Conservation (phyloP, 805 yeast genomes). For the Kazachstania psychrophila region DNA sequence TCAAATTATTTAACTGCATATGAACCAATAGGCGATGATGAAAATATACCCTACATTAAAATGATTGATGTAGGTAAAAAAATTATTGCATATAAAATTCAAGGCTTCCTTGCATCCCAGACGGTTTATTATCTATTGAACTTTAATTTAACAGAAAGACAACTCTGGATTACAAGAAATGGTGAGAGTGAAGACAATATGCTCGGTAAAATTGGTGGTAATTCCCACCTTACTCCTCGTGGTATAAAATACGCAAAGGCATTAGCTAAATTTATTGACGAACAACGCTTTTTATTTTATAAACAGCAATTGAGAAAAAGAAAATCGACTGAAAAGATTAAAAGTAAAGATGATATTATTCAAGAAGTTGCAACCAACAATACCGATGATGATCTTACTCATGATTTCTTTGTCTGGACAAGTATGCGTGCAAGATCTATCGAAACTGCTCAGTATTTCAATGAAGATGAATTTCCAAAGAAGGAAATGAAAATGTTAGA, state of each 20-base stretch:
- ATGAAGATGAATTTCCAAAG: constrained; percentile 62
- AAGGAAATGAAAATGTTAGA: constrained; percentile 90
- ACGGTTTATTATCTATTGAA: constrained; percentile 82
- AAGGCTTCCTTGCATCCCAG: constrained; percentile 84
- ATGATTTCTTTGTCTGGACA: constrained; percentile 87
- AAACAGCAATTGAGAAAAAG: constrained; percentile 41
- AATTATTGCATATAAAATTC: constrained; percentile 83
- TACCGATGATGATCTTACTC: constrained; percentile 19
- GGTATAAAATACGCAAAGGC: constrained; percentile 71
- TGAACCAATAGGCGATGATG: constrained; percentile 78
- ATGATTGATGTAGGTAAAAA: constrained; percentile 95
- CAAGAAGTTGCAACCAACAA: constrained; percentile 10
- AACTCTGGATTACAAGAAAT: constrained; percentile 90
- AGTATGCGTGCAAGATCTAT: constrained; percentile 74
- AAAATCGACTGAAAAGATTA: constrained; percentile 4
- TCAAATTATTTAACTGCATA: constrained; percentile 81
- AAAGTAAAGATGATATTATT: constrained; percentile 30
- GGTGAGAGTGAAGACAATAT: constrained; percentile 89
- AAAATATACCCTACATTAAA: constrained; percentile 73
- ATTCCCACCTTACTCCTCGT: constrained; percentile 67
- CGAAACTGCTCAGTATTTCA: constrained; percentile 68
- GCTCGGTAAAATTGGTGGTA: constrained; percentile 84
- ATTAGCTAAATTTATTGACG: constrained; percentile 61
- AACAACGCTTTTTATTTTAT: constrained; percentile 62
- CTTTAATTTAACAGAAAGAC: constrained; percentile 80